Conservation (phyloP, 73 alveolate species). For the Paramecium sonneborni region DNA sequence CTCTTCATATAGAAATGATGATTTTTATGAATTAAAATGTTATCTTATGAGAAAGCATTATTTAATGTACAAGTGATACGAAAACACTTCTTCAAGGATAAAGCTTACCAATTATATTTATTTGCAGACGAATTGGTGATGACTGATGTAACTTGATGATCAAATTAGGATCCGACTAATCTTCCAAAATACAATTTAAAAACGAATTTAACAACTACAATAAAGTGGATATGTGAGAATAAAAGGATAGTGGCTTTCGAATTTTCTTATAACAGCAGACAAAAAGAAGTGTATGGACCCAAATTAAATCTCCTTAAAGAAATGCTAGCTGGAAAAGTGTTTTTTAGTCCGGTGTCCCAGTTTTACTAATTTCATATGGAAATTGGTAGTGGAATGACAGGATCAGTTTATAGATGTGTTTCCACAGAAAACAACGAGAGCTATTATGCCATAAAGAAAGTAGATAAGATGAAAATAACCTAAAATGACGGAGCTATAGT, state of each 20-base stretch:
- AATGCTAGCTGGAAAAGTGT: conserved; percentile 41
- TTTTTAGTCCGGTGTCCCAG: not conserved
- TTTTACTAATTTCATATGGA: conserved; percentile 18
- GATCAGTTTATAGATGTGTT: not conserved
- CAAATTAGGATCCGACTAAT: not conserved
- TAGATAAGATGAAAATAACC: not conserved
- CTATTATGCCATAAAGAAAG: not conserved
- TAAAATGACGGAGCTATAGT: conserved; percentile 39
- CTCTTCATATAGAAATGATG: not conserved
- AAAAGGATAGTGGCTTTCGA: conserved; percentile 17
- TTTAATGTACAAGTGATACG: conserved; percentile 12
- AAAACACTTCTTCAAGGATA: conserved; percentile 33
- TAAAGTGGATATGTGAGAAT: not conserved
- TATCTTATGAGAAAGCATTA: conserved; percentile 16
- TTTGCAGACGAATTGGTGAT: conserved; percentile 10
- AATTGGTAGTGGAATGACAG: conserved; percentile 29
- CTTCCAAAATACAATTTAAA: not conserved
- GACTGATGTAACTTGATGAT: conserved; percentile 33
- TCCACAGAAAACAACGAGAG: not conserved
- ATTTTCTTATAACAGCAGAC: not conserved
- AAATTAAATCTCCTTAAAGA: conserved; percentile 9
- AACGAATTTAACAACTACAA: conserved; percentile 1
- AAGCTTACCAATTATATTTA: not conserved
- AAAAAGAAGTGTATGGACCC: not conserved
- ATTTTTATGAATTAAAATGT: not conserved